Percentiles rank a stretch among this genome's conserved stretches.
phyloP scores from a whole-genome alignment of 352 stramenopile genomes.

The Phytopythium litorale region DNA sequence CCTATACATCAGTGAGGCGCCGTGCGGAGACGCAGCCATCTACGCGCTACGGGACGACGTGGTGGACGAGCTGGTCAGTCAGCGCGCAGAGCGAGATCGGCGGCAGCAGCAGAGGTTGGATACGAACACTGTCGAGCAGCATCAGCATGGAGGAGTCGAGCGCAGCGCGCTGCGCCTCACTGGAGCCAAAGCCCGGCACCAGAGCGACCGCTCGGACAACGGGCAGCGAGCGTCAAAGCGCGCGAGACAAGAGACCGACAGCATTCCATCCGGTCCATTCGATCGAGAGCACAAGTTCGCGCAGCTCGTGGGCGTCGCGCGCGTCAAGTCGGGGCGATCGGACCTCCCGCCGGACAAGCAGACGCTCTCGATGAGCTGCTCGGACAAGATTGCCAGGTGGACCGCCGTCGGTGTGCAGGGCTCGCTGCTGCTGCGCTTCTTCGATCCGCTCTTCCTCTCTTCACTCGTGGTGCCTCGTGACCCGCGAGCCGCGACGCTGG shows the following conservation, averaged over 20 bases:
- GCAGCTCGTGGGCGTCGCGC: slow-evolving; percentile 71
- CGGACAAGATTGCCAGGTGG: slow-evolving; percentile 92
- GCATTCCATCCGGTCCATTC: neutral
- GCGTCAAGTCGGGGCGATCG: slow-evolving; percentile 90
- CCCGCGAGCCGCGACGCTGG: slow-evolving; percentile 21
- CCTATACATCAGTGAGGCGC: slow-evolving; percentile 91
- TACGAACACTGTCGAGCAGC: neutral
- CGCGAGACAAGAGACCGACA: neutral
- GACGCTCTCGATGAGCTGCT: slow-evolving; percentile 92
- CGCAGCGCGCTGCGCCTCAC: slow-evolving; percentile 45
- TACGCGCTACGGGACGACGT: slow-evolving; percentile 82
- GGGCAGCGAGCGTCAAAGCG: slow-evolving; percentile 9
- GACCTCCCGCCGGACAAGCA: slow-evolving; percentile 85
- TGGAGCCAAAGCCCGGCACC: slow-evolving; percentile 35
- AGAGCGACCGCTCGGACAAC: neutral
- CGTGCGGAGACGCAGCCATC: slow-evolving; percentile 93
- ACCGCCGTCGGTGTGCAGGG: slow-evolving; percentile 80
- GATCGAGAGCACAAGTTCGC: slow-evolving; percentile 6
- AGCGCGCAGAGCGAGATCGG: slow-evolving; percentile 24
- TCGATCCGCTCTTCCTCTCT: slow-evolving; percentile 43
- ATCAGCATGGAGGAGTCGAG: neutral
- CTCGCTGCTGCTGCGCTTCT: slow-evolving; percentile 58
- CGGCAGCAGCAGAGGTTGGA: neutral
- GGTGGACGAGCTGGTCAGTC: slow-evolving; percentile 49
- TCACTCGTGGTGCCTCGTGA: slow-evolving; percentile 55